Base-by-base conservation (phyloP, 1,139 yeast genomes). In the Kurtzmaniella quercitrusa region DNA sequence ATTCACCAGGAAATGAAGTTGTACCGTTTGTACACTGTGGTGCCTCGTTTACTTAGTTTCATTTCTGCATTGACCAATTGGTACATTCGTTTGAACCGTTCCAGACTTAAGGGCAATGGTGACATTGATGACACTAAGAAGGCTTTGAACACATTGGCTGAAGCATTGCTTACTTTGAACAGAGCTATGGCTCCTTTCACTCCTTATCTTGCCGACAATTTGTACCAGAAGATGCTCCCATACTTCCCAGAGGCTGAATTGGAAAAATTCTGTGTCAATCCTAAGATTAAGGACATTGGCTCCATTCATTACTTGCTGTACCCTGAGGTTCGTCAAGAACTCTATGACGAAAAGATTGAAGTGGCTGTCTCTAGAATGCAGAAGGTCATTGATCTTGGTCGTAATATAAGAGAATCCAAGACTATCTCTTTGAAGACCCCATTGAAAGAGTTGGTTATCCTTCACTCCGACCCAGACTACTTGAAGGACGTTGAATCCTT, bases 111-210 rank as follows among this genome's bases (percentile, higher is more conserved):
- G 84, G 98, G 98, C 62, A 90, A 84, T 59, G 85, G 79, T 46
- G 96, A 95, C 50, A 68, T 79, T 43, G 85, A 82, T 43, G 98
- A 94, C 62, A 85, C 97, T 56, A 67, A 81, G 54, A 78, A 78
- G 60, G 96, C 96, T 42, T 79, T 94, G 61, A 93, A 93, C 69
- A 87, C 97, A 17, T 75, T 94, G 63, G 82, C 89, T 47, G 96
- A 89, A 65, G 96, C 95, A 29, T 74, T 91, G 54, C 85, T 86
- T 63, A 89, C 89, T 37, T 81, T 94, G 59, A 86, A 82, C 39
- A 82, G 97, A 64, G 94, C 96, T 40, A 91, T 94, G 97, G 98
- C 98, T 47, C 98, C 99, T 51, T 94, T 94, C 71, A 90, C 98
- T 43, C 99, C 99, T 50, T 94, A 85, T 77, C 75, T 94, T 65